Base-by-base conservation (phyloP, 1,284 basidiomycete species). In the Rhodotorula sp. region DNA sequence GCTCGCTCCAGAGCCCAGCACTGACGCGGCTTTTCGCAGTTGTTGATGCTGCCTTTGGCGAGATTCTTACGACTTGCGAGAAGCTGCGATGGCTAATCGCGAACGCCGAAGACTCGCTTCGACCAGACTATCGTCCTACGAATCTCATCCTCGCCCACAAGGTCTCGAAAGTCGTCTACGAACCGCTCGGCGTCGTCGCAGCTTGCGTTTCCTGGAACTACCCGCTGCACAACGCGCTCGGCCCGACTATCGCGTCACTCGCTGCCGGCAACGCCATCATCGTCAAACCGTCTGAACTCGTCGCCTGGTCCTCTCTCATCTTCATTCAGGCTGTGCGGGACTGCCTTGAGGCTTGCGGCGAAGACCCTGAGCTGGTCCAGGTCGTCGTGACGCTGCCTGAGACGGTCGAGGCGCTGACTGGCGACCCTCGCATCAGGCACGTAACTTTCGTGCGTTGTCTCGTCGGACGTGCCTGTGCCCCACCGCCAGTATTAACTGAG, bases 251-350 rank as follows among this genome's bases (percentile, higher is more conserved):
- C 39, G 90, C 94, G 8, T 85, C 90, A 7, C 83, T 99, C 36
- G 95, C 95, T 78, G 84, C 93, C 11, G 96, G 94, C 19, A 96
- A 99, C 79, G 89, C 86, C 19, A 84, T 97, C 64, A 88, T 98
- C 9, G 83, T 98, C 69, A 99, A 99, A 81, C 94, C 92, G 77
- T 93, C 90, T 0, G 94, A 97, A 51, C 65, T 66, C 30, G 76
- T 95, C 48, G 85, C 91, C 29, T 97, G 93, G 92, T 92, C 90
- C 2, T 81, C 90, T 0, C 84, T 81, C 49, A 93, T 89, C 87
- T 94, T 90, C 75, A 84, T 94, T 17, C 86, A 86, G 29, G 90
- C 87, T 4, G 87, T 95, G 73, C 84, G 86, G 67, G 84, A 85
- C 62, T 90, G 89, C 77, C 82, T 96, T n/a, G 80, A 82, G 36